Base-by-base conservation (phyloP, 192 early-diverging fungal species). In the Lobosporangium transversale region DNA sequence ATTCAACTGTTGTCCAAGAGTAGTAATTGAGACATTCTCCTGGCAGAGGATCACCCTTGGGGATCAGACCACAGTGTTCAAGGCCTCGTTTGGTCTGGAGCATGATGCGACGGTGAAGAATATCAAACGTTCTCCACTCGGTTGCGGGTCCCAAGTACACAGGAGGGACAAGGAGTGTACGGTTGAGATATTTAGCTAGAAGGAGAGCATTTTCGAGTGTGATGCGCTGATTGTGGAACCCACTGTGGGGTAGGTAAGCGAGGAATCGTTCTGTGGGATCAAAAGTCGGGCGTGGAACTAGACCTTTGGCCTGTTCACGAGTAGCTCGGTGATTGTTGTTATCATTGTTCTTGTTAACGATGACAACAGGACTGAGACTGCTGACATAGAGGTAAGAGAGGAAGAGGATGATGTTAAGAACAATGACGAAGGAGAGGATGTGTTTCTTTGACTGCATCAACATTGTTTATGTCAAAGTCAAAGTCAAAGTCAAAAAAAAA, bases 1-100 rank as follows among this genome's bases (percentile, higher is more conserved):
- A 88, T 7, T 84, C 83, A 17, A 88, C 80, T 2, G 57, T 71
- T 17, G 85, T 88, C 81, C 86, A 85, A 6, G 79, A 59, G 43
- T 68, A 80, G 53, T 86, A 88, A 62, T 86, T 81, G n/a, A 88
- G 68, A 52, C 86, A 88, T 53, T 88, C 86, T 18, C 66, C 56
- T 0, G 86, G 85, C 2, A 83, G 45, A 18, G 84, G 83, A 36
- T 73, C 79, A 10, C 70, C 68, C 9, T 56, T 64, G 11, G 61
- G 67, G 11, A 88, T 50, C 8, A 37, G 31, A 17, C 44, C 40
- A 61, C 86, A 88, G 58, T 88, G 83, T 14, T 84, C 81, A 10
- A 88, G 63, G 3, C 87, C 85, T 20, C 70, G 59, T 49, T 88
- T 88, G 26, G 85, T 84, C 42, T 84, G 79, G 29, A 84, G 51